A percentile compares a stretch with the other conserved stretches of the same genome.
Evolutionary conservation across 305 asterid genomes (phyloP).

Genomic region (Fraxinus greggii): DNA sequence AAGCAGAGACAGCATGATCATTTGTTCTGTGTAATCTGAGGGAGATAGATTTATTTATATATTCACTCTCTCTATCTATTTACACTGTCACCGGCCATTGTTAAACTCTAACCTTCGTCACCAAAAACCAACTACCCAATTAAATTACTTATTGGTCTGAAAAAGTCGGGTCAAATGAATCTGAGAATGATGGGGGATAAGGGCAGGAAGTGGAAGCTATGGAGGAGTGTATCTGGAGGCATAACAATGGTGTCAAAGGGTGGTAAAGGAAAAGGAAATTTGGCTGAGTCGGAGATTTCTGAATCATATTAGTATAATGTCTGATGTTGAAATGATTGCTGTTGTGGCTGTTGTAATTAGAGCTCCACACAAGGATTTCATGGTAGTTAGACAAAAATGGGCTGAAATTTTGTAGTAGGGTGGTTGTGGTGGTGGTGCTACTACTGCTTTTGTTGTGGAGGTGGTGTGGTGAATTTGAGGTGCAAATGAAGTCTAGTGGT

Average conservation of each 20-base stretch:
- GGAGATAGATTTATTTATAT: constrained; percentile 21
- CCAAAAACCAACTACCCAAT: too few species aligned
- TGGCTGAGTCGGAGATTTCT: constrained; percentile 46
- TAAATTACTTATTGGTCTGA: too few species aligned
- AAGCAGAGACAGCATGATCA: constrained; percentile 24
- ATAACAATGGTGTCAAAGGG: constrained; percentile 36
- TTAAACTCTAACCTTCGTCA: too few species aligned
- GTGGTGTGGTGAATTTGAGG: too few species aligned
- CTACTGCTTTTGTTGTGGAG: too few species aligned
- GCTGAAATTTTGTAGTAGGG: constrained; percentile 30
- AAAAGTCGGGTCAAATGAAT: too few species aligned
- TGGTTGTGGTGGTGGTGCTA: too few species aligned
- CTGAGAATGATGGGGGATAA: constrained; percentile 55
- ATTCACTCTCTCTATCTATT: too few species aligned
- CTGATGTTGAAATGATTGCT: constrained; percentile 58
- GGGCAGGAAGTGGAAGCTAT: constrained; percentile 71
- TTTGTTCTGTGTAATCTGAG: constrained; percentile 15
- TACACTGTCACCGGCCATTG: too few species aligned
- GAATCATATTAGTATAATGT: constrained; percentile 39
- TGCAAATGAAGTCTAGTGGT: too few species aligned
- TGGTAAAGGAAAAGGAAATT: constrained; percentile 34
- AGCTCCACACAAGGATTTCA: constrained; percentile 68
- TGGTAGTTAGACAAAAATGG: constrained; percentile 62
- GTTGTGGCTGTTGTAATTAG: constrained; percentile 65
- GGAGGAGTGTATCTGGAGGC: constrained; percentile 78